Base-by-base conservation (phyloP, 495 filamentous ascomycete genomes). In the Opeltia flavorubescens region DNA sequence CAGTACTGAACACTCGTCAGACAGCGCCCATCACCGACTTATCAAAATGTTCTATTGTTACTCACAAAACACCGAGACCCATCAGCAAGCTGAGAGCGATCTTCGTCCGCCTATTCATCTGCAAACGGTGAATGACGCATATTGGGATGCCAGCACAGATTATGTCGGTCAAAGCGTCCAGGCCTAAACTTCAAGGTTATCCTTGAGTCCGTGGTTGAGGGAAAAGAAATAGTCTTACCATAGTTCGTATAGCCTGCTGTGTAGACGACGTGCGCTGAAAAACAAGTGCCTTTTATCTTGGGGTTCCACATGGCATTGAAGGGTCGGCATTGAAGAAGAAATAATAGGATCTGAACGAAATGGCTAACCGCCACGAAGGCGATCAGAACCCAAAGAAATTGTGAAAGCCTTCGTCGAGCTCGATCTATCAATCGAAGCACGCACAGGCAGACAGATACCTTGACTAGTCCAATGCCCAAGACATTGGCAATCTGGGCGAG, bases 271-370 rank as follows among this genome's bases (percentile, higher is more conserved):
- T 51, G 53, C 6, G 35, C 18, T 7, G 53, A 53, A 24, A 55
- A 53, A 33, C 55, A 58, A 33, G 44, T 44, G 6, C 49, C 49
- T 18, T 50, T 39, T 1, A 55, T 36, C 8, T 39, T 11, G 0
- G 44, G 33, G 20, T 55, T 43, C 55, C 55, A 58, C 17, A 58
- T 43, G 11, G 55, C 53, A 18, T 42, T 30, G 44, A 58, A 46
- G 8, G 55, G 55, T 40, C 49, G 49, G 50, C 55, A 58, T 47
- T 55, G 53, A 27, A 58, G 28, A 11, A 58, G 34, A 24, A 58
- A 55, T 13, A 58, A 12, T 27, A 58, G 29, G 24, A 51, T 45
- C 26, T 55, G 50, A 12, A 45, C 47, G 2, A 49, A 15, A 44
- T 58, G 55, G 36, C 36, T 48, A 23, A 52, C 50, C 1, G 47